phyloP scores from a whole-genome alignment of 371 early-diverging fungal species.

The Mucor mucedo region DNA sequence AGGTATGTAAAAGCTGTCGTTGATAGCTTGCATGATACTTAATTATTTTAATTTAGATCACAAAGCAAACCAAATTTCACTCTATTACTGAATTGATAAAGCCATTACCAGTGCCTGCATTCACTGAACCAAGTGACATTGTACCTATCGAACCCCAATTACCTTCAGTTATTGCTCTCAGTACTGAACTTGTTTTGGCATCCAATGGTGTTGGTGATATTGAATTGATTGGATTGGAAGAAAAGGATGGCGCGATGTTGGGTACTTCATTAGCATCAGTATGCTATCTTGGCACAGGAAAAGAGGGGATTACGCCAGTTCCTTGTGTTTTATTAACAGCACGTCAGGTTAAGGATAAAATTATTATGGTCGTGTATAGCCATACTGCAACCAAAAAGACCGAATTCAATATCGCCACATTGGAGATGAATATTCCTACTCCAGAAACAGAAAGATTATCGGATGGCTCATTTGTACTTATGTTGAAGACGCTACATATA shows the following conservation, averaged over 20 bases:
- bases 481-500: slow-evolving; percentile 43
- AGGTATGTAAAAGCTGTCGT: slow-evolving; percentile 35
- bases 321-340: slow-evolving; percentile 47
- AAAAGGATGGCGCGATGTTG: slow-evolving; percentile 6
- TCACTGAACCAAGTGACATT: slow-evolving; percentile 30
- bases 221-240: slow-evolving; percentile 35
- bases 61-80: slow-evolving; percentile 9
- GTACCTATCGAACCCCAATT: slow-evolving; percentile 40
- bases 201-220: slow-evolving; percentile 47
- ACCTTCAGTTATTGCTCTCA: slow-evolving; percentile 40
- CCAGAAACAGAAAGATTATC: background rate
- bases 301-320: slow-evolving; percentile 51
- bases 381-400: slow-evolving; percentile 34
- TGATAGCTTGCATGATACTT: background rate
- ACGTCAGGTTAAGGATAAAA: slow-evolving; percentile 25
- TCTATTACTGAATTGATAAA: slow-evolving; percentile 27
- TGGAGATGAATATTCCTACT: slow-evolving; percentile 41
- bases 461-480: slow-evolving; percentile 10
- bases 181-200: slow-evolving; percentile 29
- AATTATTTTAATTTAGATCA: slow-evolving; percentile 7
- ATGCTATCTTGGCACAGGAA: slow-evolving; percentile 40
- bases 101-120: slow-evolving; percentile 37
- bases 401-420: slow-evolving; percentile 48
- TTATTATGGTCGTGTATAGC: slow-evolving; percentile 44
- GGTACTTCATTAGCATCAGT: slow-evolving; percentile 27